These are phyloP conservation scores for Dactylellina parvicollis DNA, from an alignment of 2,329 filamentous ascomycete genomes.

Conservation along the genomic window DNA sequence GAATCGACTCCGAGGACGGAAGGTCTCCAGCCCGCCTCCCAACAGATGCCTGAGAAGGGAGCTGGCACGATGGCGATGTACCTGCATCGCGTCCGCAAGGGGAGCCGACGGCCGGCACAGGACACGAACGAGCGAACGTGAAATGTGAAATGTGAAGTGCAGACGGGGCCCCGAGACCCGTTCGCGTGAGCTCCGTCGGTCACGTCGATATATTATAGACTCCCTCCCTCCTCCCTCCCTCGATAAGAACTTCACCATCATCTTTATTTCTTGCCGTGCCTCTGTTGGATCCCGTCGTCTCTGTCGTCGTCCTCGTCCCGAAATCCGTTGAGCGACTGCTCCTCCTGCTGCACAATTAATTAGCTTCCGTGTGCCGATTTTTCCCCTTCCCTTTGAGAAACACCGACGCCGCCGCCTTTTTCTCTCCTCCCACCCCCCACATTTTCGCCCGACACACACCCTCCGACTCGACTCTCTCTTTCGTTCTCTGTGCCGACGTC, in stretches of 20 bases:
- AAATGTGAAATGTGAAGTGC: background rate
- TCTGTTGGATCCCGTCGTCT: constrained; percentile 55
- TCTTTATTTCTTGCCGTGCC: no score
- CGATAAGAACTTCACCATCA: constrained; percentile 12
- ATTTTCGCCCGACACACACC: no score
- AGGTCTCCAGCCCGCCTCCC: constrained; percentile 5
- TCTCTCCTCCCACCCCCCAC: background rate
- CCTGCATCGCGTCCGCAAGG: background rate
- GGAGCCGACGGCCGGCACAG: background rate
- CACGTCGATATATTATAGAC: no score
- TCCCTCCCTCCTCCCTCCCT: no score
- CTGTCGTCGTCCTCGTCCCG: constrained; percentile 12
- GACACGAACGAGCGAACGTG: background rate
- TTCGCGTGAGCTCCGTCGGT: constrained; percentile 46
- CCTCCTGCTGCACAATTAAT: background rate
- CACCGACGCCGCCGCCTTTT: background rate
- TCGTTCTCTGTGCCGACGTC: no score
- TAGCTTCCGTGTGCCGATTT: no score
- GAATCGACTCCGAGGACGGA: constrained; percentile 29
- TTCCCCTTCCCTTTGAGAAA: background rate
- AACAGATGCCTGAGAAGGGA: background rate
- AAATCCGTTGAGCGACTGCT: constrained; percentile 14
- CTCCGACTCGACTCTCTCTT: no score
- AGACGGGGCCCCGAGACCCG: no score
- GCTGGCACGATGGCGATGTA: background rate